phyloP scores from a whole-genome alignment of 164 flowering plant species.

The Malania oleifera region DNA sequence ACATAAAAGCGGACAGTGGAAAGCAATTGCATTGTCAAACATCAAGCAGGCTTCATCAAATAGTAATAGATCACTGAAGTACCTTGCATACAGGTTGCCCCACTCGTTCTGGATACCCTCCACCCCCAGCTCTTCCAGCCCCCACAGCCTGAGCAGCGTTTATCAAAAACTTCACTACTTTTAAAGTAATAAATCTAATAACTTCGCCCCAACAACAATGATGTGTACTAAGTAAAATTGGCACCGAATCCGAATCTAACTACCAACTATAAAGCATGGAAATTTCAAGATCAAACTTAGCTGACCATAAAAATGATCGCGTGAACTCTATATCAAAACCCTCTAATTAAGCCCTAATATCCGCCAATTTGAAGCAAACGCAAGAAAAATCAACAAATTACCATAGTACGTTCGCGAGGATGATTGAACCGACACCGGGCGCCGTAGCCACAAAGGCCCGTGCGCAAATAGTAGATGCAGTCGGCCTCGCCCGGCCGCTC shows the following conservation, averaged over 20 bases:
- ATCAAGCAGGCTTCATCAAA: neutral
- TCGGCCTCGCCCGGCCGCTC: slow-evolving; percentile 48
- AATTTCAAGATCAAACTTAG: slow-evolving; percentile 21
- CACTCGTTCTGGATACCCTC: slow-evolving; percentile 77
- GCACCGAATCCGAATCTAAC: neutral
- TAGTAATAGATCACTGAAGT: slow-evolving; percentile 7
- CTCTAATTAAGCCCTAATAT: slow-evolving; percentile 8
- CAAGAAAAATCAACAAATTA: slow-evolving; percentile 14
- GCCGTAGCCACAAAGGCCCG: slow-evolving; percentile 55
- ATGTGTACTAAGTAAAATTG: neutral
- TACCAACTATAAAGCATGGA: neutral
- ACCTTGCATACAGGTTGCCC: slow-evolving; percentile 95
- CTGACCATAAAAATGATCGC: slow-evolving; percentile 15
- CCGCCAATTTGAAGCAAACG: neutral
- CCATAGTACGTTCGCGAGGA: slow-evolving; percentile 50
- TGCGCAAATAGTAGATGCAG: slow-evolving; percentile 47
- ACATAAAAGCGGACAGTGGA: neutral
- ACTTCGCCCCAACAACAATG: neutral
- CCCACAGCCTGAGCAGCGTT: slow-evolving; percentile 47
- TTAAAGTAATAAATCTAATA: neutral
- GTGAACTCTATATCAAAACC: slow-evolving; percentile 10
- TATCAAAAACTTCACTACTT: slow-evolving; percentile 1
- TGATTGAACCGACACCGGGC: slow-evolving; percentile 59
- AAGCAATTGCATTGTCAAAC: slow-evolving; percentile 6
- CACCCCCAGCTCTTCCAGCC: slow-evolving; percentile 41